Base-by-base conservation (phyloP, 2,329 filamentous ascomycete genomes). In the Falciphora oryzae region DNA sequence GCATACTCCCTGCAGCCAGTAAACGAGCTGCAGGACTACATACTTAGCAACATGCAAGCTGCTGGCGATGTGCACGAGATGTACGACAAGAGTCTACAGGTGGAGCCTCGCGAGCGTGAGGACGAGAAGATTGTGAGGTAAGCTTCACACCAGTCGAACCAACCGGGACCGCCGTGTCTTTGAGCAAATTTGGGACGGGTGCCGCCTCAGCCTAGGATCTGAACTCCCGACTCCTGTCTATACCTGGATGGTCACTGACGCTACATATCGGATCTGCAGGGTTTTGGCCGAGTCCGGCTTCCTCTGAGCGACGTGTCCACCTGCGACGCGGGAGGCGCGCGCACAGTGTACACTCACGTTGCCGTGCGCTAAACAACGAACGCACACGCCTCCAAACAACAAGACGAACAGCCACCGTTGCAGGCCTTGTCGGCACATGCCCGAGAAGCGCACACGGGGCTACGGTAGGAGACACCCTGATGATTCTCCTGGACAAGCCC, bases 71-170 rank as follows among this genome's bases (percentile, higher is more conserved):
- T 99, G 68, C 93, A 98, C 76, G 94, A 98, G 81, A 98, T 98
- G 95, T 99, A 98, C 81, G 93, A 98, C 77, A 93, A 93, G 83
- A 97, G 93, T 79, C 81, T 99, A 79, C 85, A 89, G 73, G 89
- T 99, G 66, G 95, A 99, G 76, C 95, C 95, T 68, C 86, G 95
- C 72, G 95, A 99, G 81, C 86, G 95, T 72, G 95, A 99, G 80
- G 95, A 99, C 75, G 95, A 99, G 80, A 98, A 98, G 84, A 98
- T 99, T 83, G 94, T 97, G 75, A 96, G 95, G 93, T 96, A 88
- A 38, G 68, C 27, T 25, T 10, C n/a, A 16, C 53, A 14, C 18
- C 8, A 8, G 32, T 2, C 32, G 56, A 58, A 22, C 18, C n/a
- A 58, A 22, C 18, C n/a, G 28, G 38, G 5, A 8, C 3, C 35